phyloP scores from a whole-genome alignment of 495 filamentous ascomycete species.

The Xylaria palmicola region DNA sequence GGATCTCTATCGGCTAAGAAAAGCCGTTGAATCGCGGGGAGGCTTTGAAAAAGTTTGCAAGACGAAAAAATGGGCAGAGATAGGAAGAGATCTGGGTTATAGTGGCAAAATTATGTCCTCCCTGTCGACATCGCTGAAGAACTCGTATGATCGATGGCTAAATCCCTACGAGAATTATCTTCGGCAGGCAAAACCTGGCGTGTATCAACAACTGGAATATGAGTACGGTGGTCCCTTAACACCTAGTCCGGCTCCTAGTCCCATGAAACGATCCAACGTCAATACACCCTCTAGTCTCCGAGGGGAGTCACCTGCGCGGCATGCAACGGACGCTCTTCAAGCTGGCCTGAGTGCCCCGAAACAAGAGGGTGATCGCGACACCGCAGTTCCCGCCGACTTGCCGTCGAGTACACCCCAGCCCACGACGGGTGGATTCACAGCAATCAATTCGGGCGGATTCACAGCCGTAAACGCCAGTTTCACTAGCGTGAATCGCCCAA shows the following conservation, averaged over 20 bases:
- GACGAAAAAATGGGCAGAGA: conserved; percentile 98
- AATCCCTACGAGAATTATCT: conserved; percentile 97
- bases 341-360: conserved; percentile 58
- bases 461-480: conserved; percentile 62
- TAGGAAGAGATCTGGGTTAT: conserved; percentile 94
- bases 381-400: conserved; percentile 52
- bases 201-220: conserved; percentile 89
- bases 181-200: conserved; percentile 87
- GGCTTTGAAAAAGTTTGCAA: conserved; percentile 97
- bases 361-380: conserved; percentile 45
- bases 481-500: conserved; percentile 67
- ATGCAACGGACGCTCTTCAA: conserved; percentile 65
- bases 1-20: conserved; percentile 93
- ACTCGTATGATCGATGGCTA: conserved; percentile 95
- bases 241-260: conserved; percentile 84
- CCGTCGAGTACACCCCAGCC: conserved; percentile 40
- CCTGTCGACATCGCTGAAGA: conserved; percentile 97
- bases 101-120: conserved; percentile 99
- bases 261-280: conserved; percentile 73
- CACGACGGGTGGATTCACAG: conserved; percentile 66
- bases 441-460: conserved; percentile 63
- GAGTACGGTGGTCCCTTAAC: conserved; percentile 93
- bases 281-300: conserved; percentile 65
- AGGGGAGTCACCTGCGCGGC: conserved; percentile 69
- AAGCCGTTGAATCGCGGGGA: conserved; percentile 88